Evolutionary conservation across 768 basidiomycete genomes (phyloP).

Genomic region (Suillus brevipes): DNA sequence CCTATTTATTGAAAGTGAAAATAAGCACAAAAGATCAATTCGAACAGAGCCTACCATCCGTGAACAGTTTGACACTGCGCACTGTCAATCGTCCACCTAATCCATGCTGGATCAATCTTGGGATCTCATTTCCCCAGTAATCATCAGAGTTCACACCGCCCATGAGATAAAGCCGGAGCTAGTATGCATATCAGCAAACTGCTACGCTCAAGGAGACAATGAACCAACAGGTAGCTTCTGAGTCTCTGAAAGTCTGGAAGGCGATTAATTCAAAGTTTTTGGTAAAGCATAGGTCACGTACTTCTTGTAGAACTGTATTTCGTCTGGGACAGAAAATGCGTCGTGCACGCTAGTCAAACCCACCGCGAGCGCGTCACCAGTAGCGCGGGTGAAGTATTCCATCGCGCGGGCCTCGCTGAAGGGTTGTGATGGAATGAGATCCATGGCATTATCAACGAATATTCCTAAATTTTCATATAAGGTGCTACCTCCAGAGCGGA

Average conservation of each 20-base stretch:
- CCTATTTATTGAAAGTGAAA: slow-evolving; percentile 45
- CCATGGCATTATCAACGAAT: slow-evolving; percentile 88
- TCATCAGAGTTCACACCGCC: slow-evolving; percentile 48
- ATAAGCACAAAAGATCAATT: neutral
- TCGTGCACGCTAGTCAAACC: slow-evolving; percentile 91
- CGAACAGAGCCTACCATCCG: slow-evolving; percentile 57
- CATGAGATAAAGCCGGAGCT: slow-evolving; percentile 69
- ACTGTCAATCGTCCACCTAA: slow-evolving; percentile 51
- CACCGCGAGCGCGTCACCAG: slow-evolving; percentile 67
- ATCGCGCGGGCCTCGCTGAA: slow-evolving; percentile 57
- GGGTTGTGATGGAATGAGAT: slow-evolving; percentile 64
- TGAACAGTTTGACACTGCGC: slow-evolving; percentile 71
- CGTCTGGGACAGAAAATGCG: slow-evolving; percentile 52
- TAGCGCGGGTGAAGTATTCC: slow-evolving; percentile 63
- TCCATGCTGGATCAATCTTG: slow-evolving; percentile 61
- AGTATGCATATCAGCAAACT: neutral
- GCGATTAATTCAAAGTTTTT: slow-evolving; percentile 3
- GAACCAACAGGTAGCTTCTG: slow-evolving; percentile 64
- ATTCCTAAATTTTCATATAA: slow-evolving; percentile 44
- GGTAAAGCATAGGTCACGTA: slow-evolving; percentile 31
- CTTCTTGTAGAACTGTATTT: slow-evolving; percentile 67
- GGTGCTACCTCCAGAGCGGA: neutral
- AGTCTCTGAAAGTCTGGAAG: slow-evolving; percentile 63
- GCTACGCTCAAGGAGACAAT: neutral
- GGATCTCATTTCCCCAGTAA: slow-evolving; percentile 68